These are phyloP conservation scores for Vitis riparia DNA, from an alignment of 164 flowering plant genomes.

Conservation along the genomic window DNA sequence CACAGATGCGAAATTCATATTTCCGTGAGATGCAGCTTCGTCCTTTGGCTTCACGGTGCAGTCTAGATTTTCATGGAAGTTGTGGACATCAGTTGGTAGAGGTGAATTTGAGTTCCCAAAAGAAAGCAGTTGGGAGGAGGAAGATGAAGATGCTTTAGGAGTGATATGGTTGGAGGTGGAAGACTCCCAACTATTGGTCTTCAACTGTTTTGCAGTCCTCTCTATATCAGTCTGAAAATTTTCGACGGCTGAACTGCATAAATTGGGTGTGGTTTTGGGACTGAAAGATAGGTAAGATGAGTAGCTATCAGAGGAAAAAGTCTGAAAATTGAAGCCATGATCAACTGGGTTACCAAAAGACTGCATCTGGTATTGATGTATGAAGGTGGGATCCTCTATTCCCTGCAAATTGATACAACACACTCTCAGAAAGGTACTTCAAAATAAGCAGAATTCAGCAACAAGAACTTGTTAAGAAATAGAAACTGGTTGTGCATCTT, in stretches of 20 bases:
- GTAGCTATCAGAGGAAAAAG: slow-evolving; percentile 15
- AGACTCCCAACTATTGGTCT: slow-evolving; percentile 16
- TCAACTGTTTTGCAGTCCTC: slow-evolving; percentile 17
- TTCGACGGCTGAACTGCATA: not conserved
- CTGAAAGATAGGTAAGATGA: not conserved
- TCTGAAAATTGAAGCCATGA: slow-evolving; percentile 7
- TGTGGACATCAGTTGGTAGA: not conserved
- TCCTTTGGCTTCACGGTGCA: slow-evolving; percentile 3
- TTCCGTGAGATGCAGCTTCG: slow-evolving; percentile 2
- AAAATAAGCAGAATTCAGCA: too few species aligned
- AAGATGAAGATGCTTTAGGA: slow-evolving; percentile 13
- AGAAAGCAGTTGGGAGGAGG: slow-evolving; percentile 16
- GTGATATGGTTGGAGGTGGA: not conserved
- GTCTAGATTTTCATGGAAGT: not conserved
- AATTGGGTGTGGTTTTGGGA: not conserved
- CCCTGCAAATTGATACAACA: too few species aligned
- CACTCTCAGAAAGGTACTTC: too few species aligned
- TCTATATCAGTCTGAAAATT: not conserved
- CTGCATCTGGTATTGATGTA: not conserved
- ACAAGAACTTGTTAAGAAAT: not conserved
- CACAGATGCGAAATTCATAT: slow-evolving; percentile 1
- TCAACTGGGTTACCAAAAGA: slow-evolving; percentile 10
- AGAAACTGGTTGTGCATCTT: too few species aligned
- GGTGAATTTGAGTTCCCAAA: slow-evolving; percentile 11
- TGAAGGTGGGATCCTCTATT: too few species aligned